Evolutionary conservation across 2,329 filamentous ascomycete genomes (phyloP), one percentile per base, ranked within the genome.

Genomic region (Xylaria polymorpha): DNA sequence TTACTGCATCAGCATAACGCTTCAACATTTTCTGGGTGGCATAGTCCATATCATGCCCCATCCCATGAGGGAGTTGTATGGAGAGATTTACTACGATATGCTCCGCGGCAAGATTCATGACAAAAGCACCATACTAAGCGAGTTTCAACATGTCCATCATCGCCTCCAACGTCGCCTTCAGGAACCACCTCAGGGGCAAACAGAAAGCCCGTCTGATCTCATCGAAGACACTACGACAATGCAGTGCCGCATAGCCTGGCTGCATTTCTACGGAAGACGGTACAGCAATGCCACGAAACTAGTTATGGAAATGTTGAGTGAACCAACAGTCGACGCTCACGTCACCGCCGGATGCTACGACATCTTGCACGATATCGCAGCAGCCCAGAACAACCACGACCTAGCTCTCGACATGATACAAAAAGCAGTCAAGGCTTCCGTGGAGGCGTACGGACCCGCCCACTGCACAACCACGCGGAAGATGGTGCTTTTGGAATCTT

Each of bases 351-450:
- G 64, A n/a, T 66, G 64, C 18, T 61, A 61, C 15, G 64, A 66
- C 37, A 37, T 66, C 39, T 18, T 66, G 12, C n/a, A 66, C 18
- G 50, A 66, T 14, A 41, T 66, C 20, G 64, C 64, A 22, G 20
- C 61, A 4, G 64, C 57, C 15, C 57, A 66, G 50, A 48, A 66
- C 4, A 61, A 61, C 5, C 29, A 48, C 8, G 64, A 61, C 10
- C 8, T 32, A 7, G 48, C 57, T 32, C 57, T 66, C 1, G 57
- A 66, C n/a, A 55, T 41, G 29, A 25, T 61, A 41, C 48, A 25
- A n/a, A 60, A 61, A 14, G 57, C 64, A 35, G 64, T 56, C 9
- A 39, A n/a, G 29, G 6, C 41, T 20, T 61, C 64, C 5, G 14
- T 48, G 9, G 2, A 48, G 20, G 57, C 35, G 9, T 66, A 66